Conservation (phyloP, 2,329 filamentous ascomycete genomes). For the Zasmidium citrigriseum region DNA sequence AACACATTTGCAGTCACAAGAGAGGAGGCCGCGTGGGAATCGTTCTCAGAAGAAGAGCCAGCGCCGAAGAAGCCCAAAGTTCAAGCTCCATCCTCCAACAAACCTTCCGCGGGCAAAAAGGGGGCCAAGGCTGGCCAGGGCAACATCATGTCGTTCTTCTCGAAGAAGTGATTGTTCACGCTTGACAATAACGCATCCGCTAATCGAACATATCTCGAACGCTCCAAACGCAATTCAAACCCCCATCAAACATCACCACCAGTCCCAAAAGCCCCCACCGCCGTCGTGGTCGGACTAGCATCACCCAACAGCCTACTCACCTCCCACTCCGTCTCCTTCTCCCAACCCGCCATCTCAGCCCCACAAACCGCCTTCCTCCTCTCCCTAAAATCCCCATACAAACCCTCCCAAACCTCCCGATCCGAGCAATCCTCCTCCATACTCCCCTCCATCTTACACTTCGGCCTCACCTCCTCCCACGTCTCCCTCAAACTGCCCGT, state of each 20-base stretch:
- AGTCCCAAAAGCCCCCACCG: neutral
- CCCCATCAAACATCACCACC: neutral
- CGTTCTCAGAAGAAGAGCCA: constrained; percentile 87
- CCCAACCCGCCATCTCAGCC: neutral
- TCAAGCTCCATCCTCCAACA: constrained; percentile 33
- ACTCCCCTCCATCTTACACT: constrained; percentile 29
- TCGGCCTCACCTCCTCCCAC: constrained; percentile 41
- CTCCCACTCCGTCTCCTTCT: neutral
- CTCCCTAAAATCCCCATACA: constrained; percentile 35
- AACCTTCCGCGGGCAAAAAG: constrained; percentile 57
- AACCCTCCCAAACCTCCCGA: constrained; percentile 42
- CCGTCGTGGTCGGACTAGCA: neutral
- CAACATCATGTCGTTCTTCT: constrained; percentile 90
- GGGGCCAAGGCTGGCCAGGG: constrained; percentile 60
- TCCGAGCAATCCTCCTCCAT: constrained; percentile 29
- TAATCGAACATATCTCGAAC: neutral
- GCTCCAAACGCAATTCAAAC: neutral
- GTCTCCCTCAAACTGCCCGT: constrained; percentile 43
- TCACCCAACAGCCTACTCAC: neutral
- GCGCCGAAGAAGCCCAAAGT: constrained; percentile 57
- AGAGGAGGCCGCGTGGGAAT: constrained; percentile 85
- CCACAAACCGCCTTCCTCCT: constrained; percentile 18
- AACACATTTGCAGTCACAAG: constrained; percentile 69
- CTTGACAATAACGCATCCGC: neutral
- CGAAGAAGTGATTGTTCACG: constrained; percentile 64